A percentile compares a stretch with the other conserved stretches of the same genome.
Conservation (phyloP, 305 asterid species). For the Solanum hybrid region DNA sequence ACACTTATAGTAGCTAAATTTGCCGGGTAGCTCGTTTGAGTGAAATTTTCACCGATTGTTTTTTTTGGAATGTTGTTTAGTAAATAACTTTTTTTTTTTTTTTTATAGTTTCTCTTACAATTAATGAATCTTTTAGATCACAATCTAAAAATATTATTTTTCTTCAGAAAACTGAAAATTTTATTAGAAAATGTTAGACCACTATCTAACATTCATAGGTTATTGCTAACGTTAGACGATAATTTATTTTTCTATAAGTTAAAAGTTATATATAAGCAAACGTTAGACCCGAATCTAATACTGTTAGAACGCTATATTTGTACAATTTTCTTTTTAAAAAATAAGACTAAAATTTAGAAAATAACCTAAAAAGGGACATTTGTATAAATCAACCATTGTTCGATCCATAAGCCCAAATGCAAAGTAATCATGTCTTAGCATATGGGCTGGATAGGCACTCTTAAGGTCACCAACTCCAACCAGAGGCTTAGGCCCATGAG, state of each 20-base stretch:
- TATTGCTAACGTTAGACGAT: not conserved
- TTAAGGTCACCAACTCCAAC: not conserved
- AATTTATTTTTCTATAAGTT: not conserved
- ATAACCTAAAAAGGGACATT: not conserved
- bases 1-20: not conserved
- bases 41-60: not conserved
- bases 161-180: not conserved
- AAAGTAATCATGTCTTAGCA: not conserved
- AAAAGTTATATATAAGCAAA: not conserved
- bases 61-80: not conserved
- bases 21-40: not conserved
- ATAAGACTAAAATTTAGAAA: not conserved
- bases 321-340: not conserved
- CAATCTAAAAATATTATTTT: not conserved
- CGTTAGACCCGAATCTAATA: not conserved
- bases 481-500: not conserved
- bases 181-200: not conserved
- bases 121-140: not conserved
- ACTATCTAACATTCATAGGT: not conserved
- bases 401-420: not conserved
- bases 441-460: not conserved
- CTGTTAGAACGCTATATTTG: not conserved
- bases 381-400: not conserved
- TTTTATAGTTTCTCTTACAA: not conserved
- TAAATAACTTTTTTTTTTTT: not conserved